Evolutionary conservation across 306 rosid species (phyloP).

Genomic region (Acacia crassicarpa): DNA sequence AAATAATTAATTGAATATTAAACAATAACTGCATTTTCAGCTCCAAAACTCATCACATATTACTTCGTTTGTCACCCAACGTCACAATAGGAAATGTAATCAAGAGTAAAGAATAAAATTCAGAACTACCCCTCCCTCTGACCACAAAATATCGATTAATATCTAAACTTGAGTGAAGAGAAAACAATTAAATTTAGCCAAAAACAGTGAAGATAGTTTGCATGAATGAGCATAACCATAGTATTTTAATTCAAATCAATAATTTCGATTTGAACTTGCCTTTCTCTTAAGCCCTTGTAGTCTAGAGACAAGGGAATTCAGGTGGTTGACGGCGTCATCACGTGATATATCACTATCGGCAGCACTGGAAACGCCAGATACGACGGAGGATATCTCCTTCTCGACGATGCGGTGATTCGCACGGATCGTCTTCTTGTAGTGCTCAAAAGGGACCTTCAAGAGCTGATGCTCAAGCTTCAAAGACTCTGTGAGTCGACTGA

Average conservation of each 20-base stretch:
- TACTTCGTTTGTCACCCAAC: background rate
- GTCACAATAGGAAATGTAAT: slow-evolving; percentile 3
- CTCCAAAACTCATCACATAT: background rate
- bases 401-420: slow-evolving; percentile 80
- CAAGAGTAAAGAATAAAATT: slow-evolving; percentile 1
- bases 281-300: slow-evolving; percentile 93
- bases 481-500: slow-evolving; percentile 63
- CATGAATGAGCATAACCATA: background rate
- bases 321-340: slow-evolving; percentile 77
- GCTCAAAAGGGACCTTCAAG: slow-evolving; percentile 90
- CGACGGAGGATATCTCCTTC: slow-evolving; percentile 81
- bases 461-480: slow-evolving; percentile 95
- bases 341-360: slow-evolving; percentile 47
- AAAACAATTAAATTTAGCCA: background rate
- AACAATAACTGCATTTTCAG: background rate
- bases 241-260: slow-evolving; percentile 4
- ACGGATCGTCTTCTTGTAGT: slow-evolving; percentile 96
- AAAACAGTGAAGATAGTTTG: background rate
- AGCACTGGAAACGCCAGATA: slow-evolving; percentile 60
- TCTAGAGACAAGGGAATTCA: slow-evolving; percentile 80
- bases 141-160: background rate
- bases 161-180: background rate
- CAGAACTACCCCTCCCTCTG: background rate
- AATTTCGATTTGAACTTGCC: slow-evolving; percentile 49
- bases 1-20: background rate